These are phyloP conservation scores for Trypanosoma congolense DNA, from an alignment of 208 protist genomes.

Conservation along the genomic window DNA sequence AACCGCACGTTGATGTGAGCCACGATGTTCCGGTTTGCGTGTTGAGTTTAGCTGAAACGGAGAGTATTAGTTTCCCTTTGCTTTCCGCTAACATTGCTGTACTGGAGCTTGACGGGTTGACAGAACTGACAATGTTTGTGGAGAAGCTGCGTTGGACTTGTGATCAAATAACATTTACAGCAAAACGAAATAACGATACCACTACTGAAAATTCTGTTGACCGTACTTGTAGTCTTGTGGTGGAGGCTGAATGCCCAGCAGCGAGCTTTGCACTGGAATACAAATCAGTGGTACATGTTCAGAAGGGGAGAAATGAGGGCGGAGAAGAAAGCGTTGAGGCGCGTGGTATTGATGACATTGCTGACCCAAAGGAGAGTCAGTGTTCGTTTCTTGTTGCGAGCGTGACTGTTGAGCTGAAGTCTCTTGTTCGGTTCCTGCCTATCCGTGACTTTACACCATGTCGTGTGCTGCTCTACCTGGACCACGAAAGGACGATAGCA, in stretches of 20 bases:
- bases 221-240: constrained; percentile 28
- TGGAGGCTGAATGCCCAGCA: constrained; percentile 50
- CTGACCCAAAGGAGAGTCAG: background rate
- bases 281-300: constrained; percentile 34
- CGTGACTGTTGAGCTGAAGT: constrained; percentile 56
- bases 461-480: constrained; percentile 48
- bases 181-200: constrained; percentile 1
- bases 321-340: constrained; percentile 12
- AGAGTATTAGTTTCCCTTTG: constrained; percentile 39
- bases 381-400: constrained; percentile 10
- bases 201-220: background rate
- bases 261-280: constrained; percentile 65
- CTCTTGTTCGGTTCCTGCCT: constrained; percentile 70
- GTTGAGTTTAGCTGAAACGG: constrained; percentile 48
- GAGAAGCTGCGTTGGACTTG: constrained; percentile 70
- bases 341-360: background rate
- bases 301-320: constrained; percentile 13
- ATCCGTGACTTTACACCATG: constrained; percentile 53
- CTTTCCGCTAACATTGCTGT: constrained; percentile 45
- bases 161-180: constrained; percentile 50
- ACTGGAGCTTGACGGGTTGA: constrained; percentile 50
- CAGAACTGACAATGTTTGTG: constrained; percentile 69
- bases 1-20: constrained; percentile 45
- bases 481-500: constrained; percentile 48
- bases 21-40: constrained; percentile 79